Evolutionary conservation across 345 rosid species (phyloP).

Genomic region (Brassica cretica): DNA sequence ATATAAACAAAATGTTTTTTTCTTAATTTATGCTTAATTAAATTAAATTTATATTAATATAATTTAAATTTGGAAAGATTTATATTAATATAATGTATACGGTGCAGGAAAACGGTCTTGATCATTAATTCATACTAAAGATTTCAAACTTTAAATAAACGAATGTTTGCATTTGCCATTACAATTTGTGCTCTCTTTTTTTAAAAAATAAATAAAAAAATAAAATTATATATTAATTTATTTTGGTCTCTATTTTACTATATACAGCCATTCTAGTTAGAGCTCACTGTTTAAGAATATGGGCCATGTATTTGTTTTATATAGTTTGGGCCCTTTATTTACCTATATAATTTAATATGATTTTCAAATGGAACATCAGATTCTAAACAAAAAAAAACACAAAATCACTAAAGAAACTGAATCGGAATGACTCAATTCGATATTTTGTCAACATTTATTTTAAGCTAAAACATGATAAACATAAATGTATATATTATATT

Average conservation of each 20-base stretch:
- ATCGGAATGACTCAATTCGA: not conserved
- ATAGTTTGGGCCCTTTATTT: not conserved
- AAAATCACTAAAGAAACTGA: not conserved
- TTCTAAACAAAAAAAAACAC: not conserved
- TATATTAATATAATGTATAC: too few species aligned
- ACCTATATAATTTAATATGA: not conserved
- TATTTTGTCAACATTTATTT: too few species aligned
- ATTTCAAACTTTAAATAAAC: not conserved
- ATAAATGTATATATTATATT: too few species aligned
- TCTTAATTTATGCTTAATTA: too few species aligned
- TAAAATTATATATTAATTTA: too few species aligned
- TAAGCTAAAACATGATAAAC: not conserved
- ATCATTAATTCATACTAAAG: not conserved
- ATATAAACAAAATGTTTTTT: too few species aligned
- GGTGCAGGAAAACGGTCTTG: too few species aligned
- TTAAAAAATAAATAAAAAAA: too few species aligned
- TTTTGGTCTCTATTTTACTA: not conserved
- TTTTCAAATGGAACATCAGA: not conserved
- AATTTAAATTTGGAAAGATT: too few species aligned
- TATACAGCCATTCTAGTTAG: not conserved
- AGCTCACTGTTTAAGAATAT: not conserved
- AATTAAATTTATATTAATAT: too few species aligned
- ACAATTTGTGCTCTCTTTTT: constrained; percentile 20
- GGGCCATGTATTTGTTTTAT: not conserved
- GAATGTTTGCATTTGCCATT: not conserved